Evolutionary conservation across 2,329 filamentous ascomycete genomes (phyloP).

Genomic region (Fusarium sp.): DNA sequence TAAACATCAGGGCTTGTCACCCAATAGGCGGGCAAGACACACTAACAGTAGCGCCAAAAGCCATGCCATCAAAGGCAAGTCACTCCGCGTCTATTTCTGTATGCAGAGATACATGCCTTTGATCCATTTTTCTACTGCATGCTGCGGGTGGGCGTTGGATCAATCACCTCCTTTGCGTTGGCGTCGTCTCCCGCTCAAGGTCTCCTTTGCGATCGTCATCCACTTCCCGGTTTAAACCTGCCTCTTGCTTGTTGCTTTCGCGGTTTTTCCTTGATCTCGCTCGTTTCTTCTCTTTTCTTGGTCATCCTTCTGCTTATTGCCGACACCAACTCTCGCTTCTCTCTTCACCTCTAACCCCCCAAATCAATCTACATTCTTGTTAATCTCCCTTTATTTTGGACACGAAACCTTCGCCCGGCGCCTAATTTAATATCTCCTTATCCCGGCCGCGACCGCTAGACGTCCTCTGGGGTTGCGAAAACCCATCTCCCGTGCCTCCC

Average conservation of each 20-base stretch:
- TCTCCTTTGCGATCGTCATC: slow-evolving; percentile 45
- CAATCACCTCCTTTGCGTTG: slow-evolving; percentile 13
- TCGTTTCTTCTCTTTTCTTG: slow-evolving; percentile 15
- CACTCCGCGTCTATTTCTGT: slow-evolving; percentile 17
- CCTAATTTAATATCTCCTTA: slow-evolving; percentile 37
- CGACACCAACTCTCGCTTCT: slow-evolving; percentile 6
- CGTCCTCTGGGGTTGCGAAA: slow-evolving; percentile 30
- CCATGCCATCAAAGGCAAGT: slow-evolving; percentile 23
- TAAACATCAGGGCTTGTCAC: neutral
- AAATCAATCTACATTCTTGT: slow-evolving; percentile 19
- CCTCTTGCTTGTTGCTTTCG: slow-evolving; percentile 18
- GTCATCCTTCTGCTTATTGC: slow-evolving; percentile 3
- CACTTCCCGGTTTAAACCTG: slow-evolving; percentile 40
- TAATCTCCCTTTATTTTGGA: slow-evolving; percentile 35
- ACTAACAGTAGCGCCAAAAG: neutral
- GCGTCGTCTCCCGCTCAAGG: slow-evolving; percentile 10
- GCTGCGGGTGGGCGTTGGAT: slow-evolving; percentile 30
- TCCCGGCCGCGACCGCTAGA: slow-evolving; percentile 28
- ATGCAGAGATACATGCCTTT: slow-evolving; percentile 20
- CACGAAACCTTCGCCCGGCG: slow-evolving; percentile 21
- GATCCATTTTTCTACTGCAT: slow-evolving; percentile 4
- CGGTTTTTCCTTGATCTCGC: slow-evolving; percentile 29
- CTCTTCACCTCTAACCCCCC: slow-evolving; percentile 19
- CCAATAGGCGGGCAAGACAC: neutral
- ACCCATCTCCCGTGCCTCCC: slow-evolving; percentile 29